A percentile compares a stretch with the other conserved stretches of the same genome.
phyloP scores from a whole-genome alignment of 352 stramenopile genomes.

The Globisporangium acanthophoron region DNA sequence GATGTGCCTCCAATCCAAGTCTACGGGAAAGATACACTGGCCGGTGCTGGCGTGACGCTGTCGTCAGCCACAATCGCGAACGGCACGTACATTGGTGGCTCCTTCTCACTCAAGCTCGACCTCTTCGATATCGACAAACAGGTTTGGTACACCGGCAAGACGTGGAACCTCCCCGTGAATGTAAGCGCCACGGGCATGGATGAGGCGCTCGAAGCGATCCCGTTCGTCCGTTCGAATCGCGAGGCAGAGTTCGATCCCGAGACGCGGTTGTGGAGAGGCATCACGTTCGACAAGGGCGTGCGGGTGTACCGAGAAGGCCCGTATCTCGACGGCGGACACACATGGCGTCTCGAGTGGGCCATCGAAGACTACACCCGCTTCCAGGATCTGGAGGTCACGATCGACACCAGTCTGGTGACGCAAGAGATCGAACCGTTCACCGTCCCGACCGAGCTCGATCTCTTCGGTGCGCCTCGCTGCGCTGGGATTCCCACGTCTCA shows the following conservation, averaged over 20 bases:
- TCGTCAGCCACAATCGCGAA: slow-evolving; percentile 45
- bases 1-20: slow-evolving; percentile 57
- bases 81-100: slow-evolving; percentile 64
- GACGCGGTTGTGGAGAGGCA: slow-evolving; percentile 39
- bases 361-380: slow-evolving; percentile 72
- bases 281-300: slow-evolving; percentile 70
- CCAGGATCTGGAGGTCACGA: slow-evolving; percentile 54
- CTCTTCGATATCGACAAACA: slow-evolving; percentile 42
- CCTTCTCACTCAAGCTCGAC: slow-evolving; percentile 49
- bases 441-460: slow-evolving; percentile 47
- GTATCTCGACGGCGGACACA: slow-evolving; percentile 65
- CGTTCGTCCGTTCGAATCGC: slow-evolving; percentile 63
- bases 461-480: slow-evolving; percentile 38
- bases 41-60: slow-evolving; percentile 25
- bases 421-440: slow-evolving; percentile 56
- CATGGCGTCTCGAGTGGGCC: slow-evolving; percentile 66
- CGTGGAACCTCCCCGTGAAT: slow-evolving; percentile 68
- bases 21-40: slow-evolving; percentile 23
- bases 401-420: slow-evolving; percentile 48
- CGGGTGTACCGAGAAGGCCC: slow-evolving; percentile 61
- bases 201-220: slow-evolving; percentile 59
- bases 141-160: slow-evolving; percentile 29
- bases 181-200: slow-evolving; percentile 67
- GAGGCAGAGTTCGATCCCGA: slow-evolving; percentile 55
- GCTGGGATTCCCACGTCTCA: slow-evolving; percentile 37